These are phyloP conservation scores for Aspergillus ruber DNA, from an alignment of 2,329 filamentous ascomycete genomes.

Conservation along the genomic window DNA sequence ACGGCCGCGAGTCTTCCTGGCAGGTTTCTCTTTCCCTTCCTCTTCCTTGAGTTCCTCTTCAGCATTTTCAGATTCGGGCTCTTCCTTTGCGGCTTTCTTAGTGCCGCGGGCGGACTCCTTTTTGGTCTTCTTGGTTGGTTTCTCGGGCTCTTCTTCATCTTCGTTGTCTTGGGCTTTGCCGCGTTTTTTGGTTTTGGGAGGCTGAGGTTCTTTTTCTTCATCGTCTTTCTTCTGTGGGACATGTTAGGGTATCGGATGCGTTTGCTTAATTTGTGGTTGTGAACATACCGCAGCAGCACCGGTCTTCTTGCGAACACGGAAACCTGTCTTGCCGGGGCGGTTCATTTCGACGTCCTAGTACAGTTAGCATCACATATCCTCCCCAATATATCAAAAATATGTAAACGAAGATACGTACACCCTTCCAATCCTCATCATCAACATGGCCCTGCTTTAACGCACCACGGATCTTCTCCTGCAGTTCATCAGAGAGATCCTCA, in stretches of 20 bases:
- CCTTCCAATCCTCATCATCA: slow-evolving; percentile 79
- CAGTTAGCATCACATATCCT: slow-evolving; percentile 6
- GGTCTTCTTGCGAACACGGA: slow-evolving; percentile 42
- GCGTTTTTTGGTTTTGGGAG: slow-evolving; percentile 14
- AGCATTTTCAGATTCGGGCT: neutral
- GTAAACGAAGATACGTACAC: slow-evolving; percentile 52
- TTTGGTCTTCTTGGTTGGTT: slow-evolving; percentile 11
- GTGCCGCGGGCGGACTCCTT: slow-evolving; percentile 6
- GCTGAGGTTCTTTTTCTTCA: slow-evolving; percentile 9
- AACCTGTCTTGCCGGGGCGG: slow-evolving; percentile 59
- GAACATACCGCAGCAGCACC: slow-evolving; percentile 21
- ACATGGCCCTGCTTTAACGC: slow-evolving; percentile 74
- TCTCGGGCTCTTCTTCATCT: slow-evolving; percentile 8
- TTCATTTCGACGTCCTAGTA: slow-evolving; percentile 68
- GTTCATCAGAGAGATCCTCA: slow-evolving; percentile 64
- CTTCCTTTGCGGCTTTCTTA: slow-evolving; percentile 3
- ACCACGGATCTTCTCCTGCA: slow-evolving; percentile 66
- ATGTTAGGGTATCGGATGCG: slow-evolving; percentile 3
- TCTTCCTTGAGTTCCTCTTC: neutral
- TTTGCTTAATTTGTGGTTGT: neutral
- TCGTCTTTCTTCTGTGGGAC: slow-evolving; percentile 7
- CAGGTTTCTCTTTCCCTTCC: slow-evolving; percentile 1
- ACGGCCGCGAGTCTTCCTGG: slow-evolving; percentile 14
- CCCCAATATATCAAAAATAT: neutral
- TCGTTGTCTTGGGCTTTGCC: slow-evolving; percentile 8